Evolutionary conservation across 225 moss, liverwort and hornwort species (phyloP), one percentile per base, ranked within the genome.

Genomic region (Thuidium tamariscinum): DNA sequence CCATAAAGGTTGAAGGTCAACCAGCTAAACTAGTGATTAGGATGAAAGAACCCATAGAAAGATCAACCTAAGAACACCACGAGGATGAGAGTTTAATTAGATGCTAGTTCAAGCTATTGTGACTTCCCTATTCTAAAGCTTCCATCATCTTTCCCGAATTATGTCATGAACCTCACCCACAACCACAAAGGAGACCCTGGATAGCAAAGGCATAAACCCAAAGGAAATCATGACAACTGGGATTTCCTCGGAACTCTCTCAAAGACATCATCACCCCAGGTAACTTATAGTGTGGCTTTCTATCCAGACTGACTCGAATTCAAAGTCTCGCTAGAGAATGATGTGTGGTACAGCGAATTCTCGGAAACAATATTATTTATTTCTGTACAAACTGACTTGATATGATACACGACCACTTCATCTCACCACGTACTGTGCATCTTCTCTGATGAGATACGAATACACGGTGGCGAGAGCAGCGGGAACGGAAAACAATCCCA

Each of bases 391-490:
- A 61, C 61, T 32, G 44, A 32, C 37, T 39, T 56, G 12, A 39
- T 41, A 78, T 72, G 70, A 77, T 52, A 39, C 29, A 36, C 18
- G 23, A 37, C 39, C n/a, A 51, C 29, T 52, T 88, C 80, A 88
- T 87, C 91, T 81, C 37, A 91, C 85, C 37, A 90, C 89, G 60
- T 90, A 93, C 84, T 91, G 93, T 7, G 90, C 88, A 27, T 93
- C 92, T 68, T 95, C 95, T 84, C 96, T 86, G 39, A 93, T 89
- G 22, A 93, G 10, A 36, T 93, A 96, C 14, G 95, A 94, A 83
- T 92, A 93, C 70, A 87, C 56, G 44, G 95, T 73, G 13, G 93
- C 87, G 51, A 89, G 79, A 36, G 87, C 57, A 51, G 90, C 57
- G 26, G 95, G 93, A 30, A 89, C 52, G 5, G 84, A 68, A 34